These are phyloP conservation scores for Paecilomyces formosus DNA, from an alignment of 2,329 filamentous ascomycete species.

Conservation along the genomic window DNA sequence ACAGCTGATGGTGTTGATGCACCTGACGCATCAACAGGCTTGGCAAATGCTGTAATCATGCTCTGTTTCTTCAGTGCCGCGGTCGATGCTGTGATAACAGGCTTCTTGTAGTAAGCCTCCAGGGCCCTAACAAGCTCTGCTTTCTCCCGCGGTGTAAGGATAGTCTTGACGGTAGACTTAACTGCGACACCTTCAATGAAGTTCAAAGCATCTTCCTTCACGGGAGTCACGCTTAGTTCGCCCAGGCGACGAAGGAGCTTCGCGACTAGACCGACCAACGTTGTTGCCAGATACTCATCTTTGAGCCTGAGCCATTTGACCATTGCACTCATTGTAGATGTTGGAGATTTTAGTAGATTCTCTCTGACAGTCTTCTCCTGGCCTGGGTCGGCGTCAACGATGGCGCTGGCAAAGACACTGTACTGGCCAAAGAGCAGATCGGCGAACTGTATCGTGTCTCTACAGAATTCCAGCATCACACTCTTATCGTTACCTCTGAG, in stretches of 20 bases:
- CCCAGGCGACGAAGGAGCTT: conserved; percentile 79
- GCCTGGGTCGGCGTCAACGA: conserved; percentile 41
- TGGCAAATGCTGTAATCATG: conserved; percentile 33
- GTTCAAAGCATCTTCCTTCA: conserved; percentile 58
- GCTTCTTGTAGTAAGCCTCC: conserved; percentile 45
- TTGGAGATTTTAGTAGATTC: conserved; percentile 58
- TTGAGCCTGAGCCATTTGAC: conserved; percentile 85
- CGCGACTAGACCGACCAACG: conserved; percentile 72
- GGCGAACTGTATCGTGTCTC: conserved; percentile 90
- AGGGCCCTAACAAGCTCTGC: conserved; percentile 65
- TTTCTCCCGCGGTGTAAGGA: conserved; percentile 72
- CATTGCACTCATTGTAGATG: conserved; percentile 58
- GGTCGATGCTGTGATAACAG: conserved; percentile 35
- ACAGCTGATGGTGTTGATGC: conserved; percentile 21
- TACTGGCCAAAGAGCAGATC: conserved; percentile 80
- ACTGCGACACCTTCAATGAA: conserved; percentile 50
- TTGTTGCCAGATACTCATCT: conserved; percentile 75
- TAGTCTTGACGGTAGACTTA: conserved; percentile 61
- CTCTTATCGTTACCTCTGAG: conserved; percentile 59
- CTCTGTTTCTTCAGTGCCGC: conserved; percentile 37
- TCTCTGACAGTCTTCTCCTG: conserved; percentile 36
- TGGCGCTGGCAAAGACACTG: conserved; percentile 68
- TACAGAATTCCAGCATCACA: conserved; percentile 84
- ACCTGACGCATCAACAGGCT: conserved; percentile 26
- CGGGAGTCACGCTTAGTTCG: conserved; percentile 61